phyloP scores from a whole-genome alignment of 148 eudicot species.

The Fagopyrum tataricum region DNA sequence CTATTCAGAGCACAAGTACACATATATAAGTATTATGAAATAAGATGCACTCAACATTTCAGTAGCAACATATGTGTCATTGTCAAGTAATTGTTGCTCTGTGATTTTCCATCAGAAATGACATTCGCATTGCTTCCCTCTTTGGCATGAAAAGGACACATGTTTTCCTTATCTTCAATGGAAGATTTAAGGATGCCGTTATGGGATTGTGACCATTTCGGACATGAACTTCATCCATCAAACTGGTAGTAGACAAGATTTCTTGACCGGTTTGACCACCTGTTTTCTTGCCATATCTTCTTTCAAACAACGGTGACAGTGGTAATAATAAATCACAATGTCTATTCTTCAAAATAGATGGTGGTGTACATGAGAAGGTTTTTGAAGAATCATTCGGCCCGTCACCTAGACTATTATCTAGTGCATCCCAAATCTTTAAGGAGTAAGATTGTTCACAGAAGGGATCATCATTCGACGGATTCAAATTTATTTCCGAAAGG shows the following conservation, averaged over 20 bases:
- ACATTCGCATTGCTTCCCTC: constrained; percentile 18
- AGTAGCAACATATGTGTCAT: constrained; percentile 21
- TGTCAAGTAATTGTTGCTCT: constrained; percentile 17
- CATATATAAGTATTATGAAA: not conserved
- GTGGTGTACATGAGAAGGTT: constrained; percentile 54
- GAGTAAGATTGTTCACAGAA: constrained; percentile 48
- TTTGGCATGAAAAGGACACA: constrained; percentile 22
- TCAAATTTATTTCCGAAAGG: too few relatives aligned
- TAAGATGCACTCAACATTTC: constrained; percentile 33
- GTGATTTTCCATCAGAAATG: constrained; percentile 17
- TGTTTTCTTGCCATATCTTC: constrained; percentile 58
- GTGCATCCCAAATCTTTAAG: constrained; percentile 87
- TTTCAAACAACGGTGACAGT: constrained; percentile 74
- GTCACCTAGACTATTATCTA: constrained; percentile 66
- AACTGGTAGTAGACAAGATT: too few relatives aligned
- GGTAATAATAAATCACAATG: constrained; percentile 80
- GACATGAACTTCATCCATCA: too few relatives aligned
- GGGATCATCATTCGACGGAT: constrained; percentile 75
- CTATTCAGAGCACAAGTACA: not conserved
- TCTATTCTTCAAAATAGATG: constrained; percentile 88
- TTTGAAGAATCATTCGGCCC: constrained; percentile 79
- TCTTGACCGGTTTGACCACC: constrained; percentile 44
- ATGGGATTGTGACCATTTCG: too few relatives aligned
- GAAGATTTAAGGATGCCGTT: constrained; percentile 13
- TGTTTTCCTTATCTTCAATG: constrained; percentile 59